Evolutionary conservation across 2,329 filamentous ascomycete genomes (phyloP).

Genomic region (Fusarium luffae): DNA sequence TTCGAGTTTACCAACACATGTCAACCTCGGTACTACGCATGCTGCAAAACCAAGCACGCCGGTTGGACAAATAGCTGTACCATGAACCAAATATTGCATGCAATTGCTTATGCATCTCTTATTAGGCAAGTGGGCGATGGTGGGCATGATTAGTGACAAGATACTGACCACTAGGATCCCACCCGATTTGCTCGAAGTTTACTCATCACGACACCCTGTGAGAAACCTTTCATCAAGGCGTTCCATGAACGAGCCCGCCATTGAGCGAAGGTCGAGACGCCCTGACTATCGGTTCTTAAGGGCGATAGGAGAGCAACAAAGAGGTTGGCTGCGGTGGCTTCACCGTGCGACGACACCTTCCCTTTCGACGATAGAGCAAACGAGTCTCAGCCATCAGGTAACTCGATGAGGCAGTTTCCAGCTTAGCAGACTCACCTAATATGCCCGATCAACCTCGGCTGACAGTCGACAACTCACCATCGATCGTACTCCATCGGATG

Average conservation of each 20-base stretch:
- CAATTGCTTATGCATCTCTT: neutral
- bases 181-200: neutral
- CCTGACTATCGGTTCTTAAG: too few relatives aligned
- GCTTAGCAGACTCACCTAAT: slow-evolving; percentile 55
- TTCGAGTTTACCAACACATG: neutral
- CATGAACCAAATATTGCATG: neutral
- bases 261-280: too few relatives aligned
- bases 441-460: slow-evolving; percentile 49
- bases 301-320: neutral
- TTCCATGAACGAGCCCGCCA: neutral
- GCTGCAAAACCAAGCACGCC: neutral
- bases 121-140: neutral
- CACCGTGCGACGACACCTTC: neutral
- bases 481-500: slow-evolving; percentile 23
- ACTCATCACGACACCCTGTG: neutral
- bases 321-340: neutral
- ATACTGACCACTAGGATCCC: neutral
- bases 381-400: neutral
- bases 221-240: neutral
- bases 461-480: neutral
- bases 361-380: neutral
- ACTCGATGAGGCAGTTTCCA: slow-evolving; percentile 43
- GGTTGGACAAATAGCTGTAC: neutral
- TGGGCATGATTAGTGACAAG: neutral
- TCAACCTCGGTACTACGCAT: neutral